Evolutionary conservation across 2,329 filamentous ascomycete genomes (phyloP).

Genomic region (Fonsecaea nubica): DNA sequence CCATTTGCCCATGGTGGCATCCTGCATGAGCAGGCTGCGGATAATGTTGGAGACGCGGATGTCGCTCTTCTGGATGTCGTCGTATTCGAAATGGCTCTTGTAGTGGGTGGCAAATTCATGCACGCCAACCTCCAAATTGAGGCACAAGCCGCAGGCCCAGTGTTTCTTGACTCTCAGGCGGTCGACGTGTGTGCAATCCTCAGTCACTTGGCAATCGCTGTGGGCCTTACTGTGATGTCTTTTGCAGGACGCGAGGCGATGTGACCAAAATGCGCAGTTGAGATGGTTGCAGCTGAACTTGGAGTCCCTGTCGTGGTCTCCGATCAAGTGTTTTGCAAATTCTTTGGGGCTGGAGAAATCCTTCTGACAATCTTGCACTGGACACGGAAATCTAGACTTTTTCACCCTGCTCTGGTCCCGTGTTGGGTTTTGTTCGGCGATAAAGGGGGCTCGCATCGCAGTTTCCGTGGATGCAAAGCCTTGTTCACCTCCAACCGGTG

Average conservation of each 20-base stretch:
- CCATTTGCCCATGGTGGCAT: conserved; percentile 8
- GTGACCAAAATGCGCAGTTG: neutral
- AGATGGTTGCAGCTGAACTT: conserved; percentile 6
- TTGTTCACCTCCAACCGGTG: neutral
- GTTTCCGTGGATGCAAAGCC: too few relatives aligned
- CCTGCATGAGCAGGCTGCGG: conserved; percentile 14
- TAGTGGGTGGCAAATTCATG: conserved; percentile 2
- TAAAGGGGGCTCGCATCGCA: neutral
- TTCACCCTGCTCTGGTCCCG: neutral
- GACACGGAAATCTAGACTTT: conserved; percentile 4
- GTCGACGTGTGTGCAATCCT: conserved; percentile 1
- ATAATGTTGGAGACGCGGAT: conserved; percentile 9
- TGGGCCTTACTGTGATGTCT: conserved; percentile 8
- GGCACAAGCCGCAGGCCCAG: conserved; percentile 12
- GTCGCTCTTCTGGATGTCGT: neutral
- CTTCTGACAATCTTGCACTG: neutral
- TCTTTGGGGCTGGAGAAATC: neutral
- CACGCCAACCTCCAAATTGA: neutral
- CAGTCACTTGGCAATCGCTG: neutral
- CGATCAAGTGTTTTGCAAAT: conserved; percentile 11
- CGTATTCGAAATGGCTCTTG: conserved; percentile 6
- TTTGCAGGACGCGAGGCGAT: conserved; percentile 1
- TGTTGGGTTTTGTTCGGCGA: neutral
- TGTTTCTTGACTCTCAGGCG: neutral
- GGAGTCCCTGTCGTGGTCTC: conserved; percentile 2